Evolutionary conservation across 106 monocot genomes (phyloP).

Genomic region (Dioscorea zingiberensis): DNA sequence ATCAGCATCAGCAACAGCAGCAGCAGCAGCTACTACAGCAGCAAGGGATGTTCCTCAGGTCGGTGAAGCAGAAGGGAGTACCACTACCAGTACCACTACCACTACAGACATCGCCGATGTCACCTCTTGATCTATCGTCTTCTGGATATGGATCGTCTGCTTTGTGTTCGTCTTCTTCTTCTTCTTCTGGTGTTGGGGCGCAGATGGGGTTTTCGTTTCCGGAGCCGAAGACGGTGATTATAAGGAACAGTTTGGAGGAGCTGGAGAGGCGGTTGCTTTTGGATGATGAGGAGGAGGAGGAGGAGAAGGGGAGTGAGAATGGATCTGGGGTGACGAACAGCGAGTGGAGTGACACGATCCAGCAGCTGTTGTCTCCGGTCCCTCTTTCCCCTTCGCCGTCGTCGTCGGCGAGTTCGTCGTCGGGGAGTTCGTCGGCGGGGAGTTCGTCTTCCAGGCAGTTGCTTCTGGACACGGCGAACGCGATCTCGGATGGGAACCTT

Average conservation of each 20-base stretch:
- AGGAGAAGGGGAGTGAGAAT: conserved; percentile 22
- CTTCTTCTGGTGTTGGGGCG: no score
- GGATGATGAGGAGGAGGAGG: conserved; percentile 39
- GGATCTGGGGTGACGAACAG: conserved; percentile 28
- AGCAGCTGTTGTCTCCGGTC: conserved; percentile 9
- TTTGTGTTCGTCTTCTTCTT: background rate
- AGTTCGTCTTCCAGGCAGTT: conserved; percentile 35
- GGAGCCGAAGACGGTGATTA: background rate
- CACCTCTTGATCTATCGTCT: background rate
- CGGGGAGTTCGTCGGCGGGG: no score
- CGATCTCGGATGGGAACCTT: conserved; percentile 51
- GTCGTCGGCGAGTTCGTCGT: no score
- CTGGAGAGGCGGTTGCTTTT: conserved; percentile 42
- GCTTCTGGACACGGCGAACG: conserved; percentile 51
- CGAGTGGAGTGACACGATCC: conserved; percentile 24
- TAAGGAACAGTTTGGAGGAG: conserved; percentile 15
- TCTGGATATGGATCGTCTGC: background rate
- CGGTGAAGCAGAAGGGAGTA: conserved; percentile 17
- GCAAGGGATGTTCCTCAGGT: conserved; percentile 5
- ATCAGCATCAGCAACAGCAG: background rate
- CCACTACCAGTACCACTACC: background rate
- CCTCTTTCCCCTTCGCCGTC: conserved; percentile 41
- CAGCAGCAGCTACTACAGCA: conserved; percentile 8
- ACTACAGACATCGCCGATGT: background rate
- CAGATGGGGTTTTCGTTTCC: background rate